Conservation (phyloP, 1,284 basidiomycete genomes). For the Austropuccinia psidii region DNA sequence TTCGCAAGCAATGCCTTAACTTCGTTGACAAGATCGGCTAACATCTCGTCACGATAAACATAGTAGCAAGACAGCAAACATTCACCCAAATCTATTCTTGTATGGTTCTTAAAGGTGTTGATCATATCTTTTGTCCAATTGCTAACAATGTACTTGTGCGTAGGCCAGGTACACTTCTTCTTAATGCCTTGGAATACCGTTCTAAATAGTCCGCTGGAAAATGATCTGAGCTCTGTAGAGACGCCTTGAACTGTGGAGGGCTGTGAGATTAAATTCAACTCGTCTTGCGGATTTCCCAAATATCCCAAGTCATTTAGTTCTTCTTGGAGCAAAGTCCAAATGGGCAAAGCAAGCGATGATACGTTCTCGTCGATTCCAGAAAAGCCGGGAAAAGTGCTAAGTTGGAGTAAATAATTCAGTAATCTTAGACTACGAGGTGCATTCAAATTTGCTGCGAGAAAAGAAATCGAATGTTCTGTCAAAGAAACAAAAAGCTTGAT, state of each 20-base stretch:
- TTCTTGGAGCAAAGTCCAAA: constrained; percentile 44
- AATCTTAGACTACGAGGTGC: constrained; percentile 20
- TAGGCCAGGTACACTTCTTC: constrained; percentile 39
- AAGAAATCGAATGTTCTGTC: constrained; percentile 37
- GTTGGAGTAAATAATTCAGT: constrained; percentile 24
- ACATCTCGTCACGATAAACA: constrained; percentile 41
- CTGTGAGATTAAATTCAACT: constrained; percentile 30
- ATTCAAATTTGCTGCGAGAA: constrained; percentile 27
- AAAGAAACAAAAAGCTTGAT: constrained; percentile 40
- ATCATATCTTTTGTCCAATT: constrained; percentile 24
- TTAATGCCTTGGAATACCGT: constrained; percentile 40
- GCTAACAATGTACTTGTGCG: constrained; percentile 27
- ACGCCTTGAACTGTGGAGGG: neutral
- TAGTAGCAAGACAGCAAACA: constrained; percentile 42
- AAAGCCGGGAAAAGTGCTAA: constrained; percentile 42
- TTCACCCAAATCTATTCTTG: constrained; percentile 40
- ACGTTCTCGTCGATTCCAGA: constrained; percentile 40
- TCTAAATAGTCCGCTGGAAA: constrained; percentile 41
- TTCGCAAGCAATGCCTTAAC: constrained; percentile 37
- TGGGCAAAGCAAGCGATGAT: constrained; percentile 39
- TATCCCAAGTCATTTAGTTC: constrained; percentile 42
- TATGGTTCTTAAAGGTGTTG: constrained; percentile 41
- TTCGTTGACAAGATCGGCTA: constrained; percentile 39
- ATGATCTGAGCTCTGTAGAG: constrained; percentile 37
- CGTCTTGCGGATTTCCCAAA: constrained; percentile 37